phyloP scores from a whole-genome alignment of 2,329 filamentous ascomycete genomes.

The Fusarium xylarioides region DNA sequence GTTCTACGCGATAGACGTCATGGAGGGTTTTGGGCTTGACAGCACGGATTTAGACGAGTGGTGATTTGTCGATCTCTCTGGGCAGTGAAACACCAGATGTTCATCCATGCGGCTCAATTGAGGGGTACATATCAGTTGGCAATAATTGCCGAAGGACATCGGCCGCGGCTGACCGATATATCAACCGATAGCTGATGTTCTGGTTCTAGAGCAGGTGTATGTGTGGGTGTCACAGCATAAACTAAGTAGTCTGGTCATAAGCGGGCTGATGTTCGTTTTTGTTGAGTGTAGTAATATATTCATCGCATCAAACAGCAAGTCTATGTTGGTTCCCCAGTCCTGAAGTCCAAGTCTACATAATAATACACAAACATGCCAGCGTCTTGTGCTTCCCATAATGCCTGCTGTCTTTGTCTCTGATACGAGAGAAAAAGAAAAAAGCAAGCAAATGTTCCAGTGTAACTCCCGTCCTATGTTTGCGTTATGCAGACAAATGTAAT shows the following conservation, averaged over 20 bases:
- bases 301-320: slow-evolving; percentile 35
- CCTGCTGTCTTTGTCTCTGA: slow-evolving; percentile 29
- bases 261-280: neutral
- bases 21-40: slow-evolving; percentile 5
- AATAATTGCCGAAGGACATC: slow-evolving; percentile 7
- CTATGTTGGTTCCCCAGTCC: slow-evolving; percentile 39
- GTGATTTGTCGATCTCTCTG: slow-evolving; percentile 12
- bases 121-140: slow-evolving; percentile 5
- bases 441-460: slow-evolving; percentile 37
- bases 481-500: slow-evolving; percentile 37
- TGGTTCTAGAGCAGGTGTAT: neutral
- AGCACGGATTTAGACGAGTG: slow-evolving; percentile 11
- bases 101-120: slow-evolving; percentile 7
- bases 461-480: slow-evolving; percentile 41
- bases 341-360: slow-evolving; percentile 39
- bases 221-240: neutral
- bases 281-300: slow-evolving; percentile 1
- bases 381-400: slow-evolving; percentile 42
- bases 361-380: slow-evolving; percentile 43
- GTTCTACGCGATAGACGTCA: slow-evolving; percentile 22
- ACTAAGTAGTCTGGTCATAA: neutral
- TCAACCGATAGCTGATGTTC: neutral
- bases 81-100: slow-evolving; percentile 6
- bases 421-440: slow-evolving; percentile 24
- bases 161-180: neutral